These are phyloP conservation scores for Entoloma clypeatum DNA, from an alignment of 1,284 basidiomycete genomes.

Conservation along the genomic window DNA sequence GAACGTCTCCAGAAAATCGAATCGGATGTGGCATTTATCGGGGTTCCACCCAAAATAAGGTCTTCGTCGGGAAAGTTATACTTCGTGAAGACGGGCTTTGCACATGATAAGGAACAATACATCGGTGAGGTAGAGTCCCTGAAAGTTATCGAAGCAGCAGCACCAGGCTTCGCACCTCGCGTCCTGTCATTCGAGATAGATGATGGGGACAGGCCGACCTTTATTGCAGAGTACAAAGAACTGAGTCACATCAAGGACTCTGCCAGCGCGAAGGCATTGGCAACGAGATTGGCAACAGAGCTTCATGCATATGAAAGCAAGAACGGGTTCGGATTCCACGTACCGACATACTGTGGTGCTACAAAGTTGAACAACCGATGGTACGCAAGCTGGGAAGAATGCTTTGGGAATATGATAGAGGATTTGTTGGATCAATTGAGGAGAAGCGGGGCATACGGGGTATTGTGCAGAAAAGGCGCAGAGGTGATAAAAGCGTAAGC, in stretches of 20 bases:
- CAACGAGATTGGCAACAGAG: slow-evolving; percentile 60
- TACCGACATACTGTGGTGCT: slow-evolving; percentile 79
- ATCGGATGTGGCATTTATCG: slow-evolving; percentile 43
- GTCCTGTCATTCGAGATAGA: slow-evolving; percentile 51
- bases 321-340: slow-evolving; percentile 68
- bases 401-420: slow-evolving; percentile 65
- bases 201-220: slow-evolving; percentile 51
- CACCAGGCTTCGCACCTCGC: slow-evolving; percentile 66
- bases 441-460: slow-evolving; percentile 39
- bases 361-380: slow-evolving; percentile 77
- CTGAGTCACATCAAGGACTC: slow-evolving; percentile 44
- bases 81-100: slow-evolving; percentile 56
- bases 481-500: slow-evolving; percentile 56
- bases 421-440: slow-evolving; percentile 59
- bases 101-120: slow-evolving; percentile 59
- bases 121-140: slow-evolving; percentile 72
- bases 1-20: slow-evolving; percentile 47
- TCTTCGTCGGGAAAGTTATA: slow-evolving; percentile 58
- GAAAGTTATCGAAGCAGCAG: slow-evolving; percentile 56
- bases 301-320: slow-evolving; percentile 54
- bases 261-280: slow-evolving; percentile 53
- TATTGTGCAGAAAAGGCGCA: slow-evolving; percentile 54
- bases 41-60: slow-evolving; percentile 43
- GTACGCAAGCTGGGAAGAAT: slow-evolving; percentile 69
- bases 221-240: slow-evolving; percentile 75